A percentile compares a stretch with the other conserved stretches of the same genome.
Conservation (phyloP, 108 stramenopile species). For the Cylindrotheca fusiformis region DNA sequence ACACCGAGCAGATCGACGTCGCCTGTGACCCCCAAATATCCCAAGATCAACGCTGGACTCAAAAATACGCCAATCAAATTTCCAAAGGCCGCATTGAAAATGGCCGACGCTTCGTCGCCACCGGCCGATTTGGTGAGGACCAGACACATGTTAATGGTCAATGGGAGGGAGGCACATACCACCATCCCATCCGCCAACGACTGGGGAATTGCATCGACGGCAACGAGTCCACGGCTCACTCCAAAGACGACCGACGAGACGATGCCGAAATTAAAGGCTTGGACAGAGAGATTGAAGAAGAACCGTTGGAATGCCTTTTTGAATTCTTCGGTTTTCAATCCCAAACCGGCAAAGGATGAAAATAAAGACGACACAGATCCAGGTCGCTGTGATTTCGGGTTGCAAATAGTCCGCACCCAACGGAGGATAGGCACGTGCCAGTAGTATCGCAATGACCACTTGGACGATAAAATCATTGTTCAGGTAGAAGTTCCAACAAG, state of each 20-base stretch:
- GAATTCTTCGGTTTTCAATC: constrained; percentile 80
- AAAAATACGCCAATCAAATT: constrained; percentile 72
- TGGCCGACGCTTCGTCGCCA: constrained; percentile 82
- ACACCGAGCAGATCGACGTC: constrained; percentile 40
- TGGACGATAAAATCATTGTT: constrained; percentile 60
- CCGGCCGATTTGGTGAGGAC: constrained; percentile 72
- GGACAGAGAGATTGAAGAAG: constrained; percentile 73
- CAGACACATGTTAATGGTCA: constrained; percentile 85
- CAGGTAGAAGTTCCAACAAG: constrained; percentile 16
- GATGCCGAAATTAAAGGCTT: constrained; percentile 72
- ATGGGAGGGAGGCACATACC: constrained; percentile 68
- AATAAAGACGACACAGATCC: constrained; percentile 78
- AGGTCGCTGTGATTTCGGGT: constrained; percentile 76
- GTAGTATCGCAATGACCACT: constrained; percentile 50
- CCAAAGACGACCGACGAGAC: constrained; percentile 63
- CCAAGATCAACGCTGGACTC: constrained; percentile 55
- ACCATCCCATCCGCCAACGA: constrained; percentile 78
- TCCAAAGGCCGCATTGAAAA: constrained; percentile 72
- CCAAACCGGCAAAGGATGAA: constrained; percentile 77
- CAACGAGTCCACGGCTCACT: constrained; percentile 47
- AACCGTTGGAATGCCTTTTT: constrained; percentile 65
- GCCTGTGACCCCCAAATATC: constrained; percentile 52
- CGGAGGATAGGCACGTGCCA: constrained; percentile 83
- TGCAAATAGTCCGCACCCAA: constrained; percentile 70
- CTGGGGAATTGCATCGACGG: constrained; percentile 32